Base-by-base conservation (phyloP, 306 rosid species). In the Trichosanthes cucumerina region DNA sequence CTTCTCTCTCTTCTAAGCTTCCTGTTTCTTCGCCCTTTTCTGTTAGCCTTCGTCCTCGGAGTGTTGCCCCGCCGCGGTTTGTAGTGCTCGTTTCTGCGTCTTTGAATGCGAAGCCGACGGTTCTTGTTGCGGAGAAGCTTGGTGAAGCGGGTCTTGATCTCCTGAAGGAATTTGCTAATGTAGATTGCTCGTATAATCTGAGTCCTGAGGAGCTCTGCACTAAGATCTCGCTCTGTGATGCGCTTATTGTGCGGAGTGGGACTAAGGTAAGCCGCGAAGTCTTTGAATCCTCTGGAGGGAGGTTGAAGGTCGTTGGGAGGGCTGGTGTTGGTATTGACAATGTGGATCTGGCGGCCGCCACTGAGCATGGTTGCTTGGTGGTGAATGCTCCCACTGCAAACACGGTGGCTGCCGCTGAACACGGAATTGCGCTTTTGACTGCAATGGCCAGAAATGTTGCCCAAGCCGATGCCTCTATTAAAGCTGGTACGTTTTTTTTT, bases 291-390 rank as follows among this genome's bases (percentile, higher is more conserved):
- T 91, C 98, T 24, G 93, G 81, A 8, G 99, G 99, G 2, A 84
- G 99, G 83, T 88, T 96, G 46, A 96, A 91, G 88, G 99, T 96
- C 9, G 99, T 96, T 3, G 99, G 99, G 0, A 87, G 99, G 63
- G 99, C 99, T 39, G 99, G 99, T 19, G 99, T 96, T 21, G 99
- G 99, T 6, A 92, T 96, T 26, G 99, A 96, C 49, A 96, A 96
- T 83, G 99, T 96, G 85, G 99, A 96, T 92, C 99, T 96, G 80
- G 91, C 93, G 14, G 99, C 99, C 14, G 99, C 99, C n/a, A 96
- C 99, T 0, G 99, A 96, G 86, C 90, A 87, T 50, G 99, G 99
- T 0, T 96, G 99, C 44, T 75, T 96, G 82, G 99, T 96, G 13
- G 99, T 96, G 5, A 96, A 96, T 72, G 99, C 98, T 0, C 99